Conservation (phyloP, 192 early-diverging fungal species). For the Backusella parvicylindrica region DNA sequence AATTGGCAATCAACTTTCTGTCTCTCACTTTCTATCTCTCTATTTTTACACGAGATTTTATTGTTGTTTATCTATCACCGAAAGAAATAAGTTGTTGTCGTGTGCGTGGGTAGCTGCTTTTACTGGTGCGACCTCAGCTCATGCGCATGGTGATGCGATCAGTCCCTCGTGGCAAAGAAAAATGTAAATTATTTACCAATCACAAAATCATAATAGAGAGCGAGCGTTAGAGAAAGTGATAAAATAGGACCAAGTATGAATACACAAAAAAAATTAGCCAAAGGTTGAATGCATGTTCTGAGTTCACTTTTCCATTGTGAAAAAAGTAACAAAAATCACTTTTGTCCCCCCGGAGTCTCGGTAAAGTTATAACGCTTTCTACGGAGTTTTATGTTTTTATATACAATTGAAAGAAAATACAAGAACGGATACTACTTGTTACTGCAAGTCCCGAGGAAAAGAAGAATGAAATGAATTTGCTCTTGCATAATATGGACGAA, state of each 20-base stretch:
- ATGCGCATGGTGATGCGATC: background rate
- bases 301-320: background rate
- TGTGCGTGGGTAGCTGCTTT: background rate
- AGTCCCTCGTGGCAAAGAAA: background rate
- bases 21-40: background rate
- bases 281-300: background rate
- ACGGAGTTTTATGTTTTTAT: conserved; percentile 3
- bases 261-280: background rate
- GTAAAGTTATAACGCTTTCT: background rate
- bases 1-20: background rate
- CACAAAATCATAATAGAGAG: background rate
- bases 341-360: background rate
- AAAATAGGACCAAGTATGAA: background rate
- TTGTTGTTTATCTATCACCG: background rate
- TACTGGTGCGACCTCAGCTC: background rate
- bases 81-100: background rate
- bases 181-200: background rate
- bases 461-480: background rate
- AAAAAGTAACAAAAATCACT: background rate
- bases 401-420: background rate
- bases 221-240: no score
- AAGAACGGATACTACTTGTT: background rate
- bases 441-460: background rate
- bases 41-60: background rate
- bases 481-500: background rate